Evolutionary conservation across 306 rosid genomes (phyloP), one percentile per base, ranked within the genome.

Genomic region (Cotoneaster glaucophyllus): DNA sequence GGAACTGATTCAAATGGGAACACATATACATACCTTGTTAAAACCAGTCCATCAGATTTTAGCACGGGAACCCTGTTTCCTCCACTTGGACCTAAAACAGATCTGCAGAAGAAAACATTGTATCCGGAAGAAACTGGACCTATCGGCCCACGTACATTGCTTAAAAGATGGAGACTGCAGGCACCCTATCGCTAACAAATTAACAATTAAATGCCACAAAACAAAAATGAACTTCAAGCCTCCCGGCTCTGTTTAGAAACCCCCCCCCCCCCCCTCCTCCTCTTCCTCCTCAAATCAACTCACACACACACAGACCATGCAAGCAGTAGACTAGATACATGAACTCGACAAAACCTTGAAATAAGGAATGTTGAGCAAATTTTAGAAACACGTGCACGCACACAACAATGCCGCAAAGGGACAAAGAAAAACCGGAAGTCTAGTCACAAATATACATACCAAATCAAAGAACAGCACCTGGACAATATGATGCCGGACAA

Each of bases 151-250:
- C 7, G 34, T 32, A 32, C 34, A 4, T 32, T 32, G 69, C 90
- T 77, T 43, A 90, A 79, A 67, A 81, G 90, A 78, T 82, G 89
- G 77, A 87, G 85, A 66, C 89, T 83, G 78, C 84, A 87, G 37
- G 90, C 62, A 82, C 88, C 85, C 56, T 77, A 89, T 76, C 87
- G 86, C 91, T 32, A 32, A 32, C 37, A 32, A 5, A 32, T 6
- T 90, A 86, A 81, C 29, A 74, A 87, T 83, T 80, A 32, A 32
- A 32, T 32, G 37, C 37, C 37, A 84, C 64, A 78, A 65, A 79
- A 56, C 73, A 76, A 73, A 32, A 32, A 5, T 32, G 34, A 32
- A 32, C 34, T 32, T 32, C 34, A 32, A 32, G 34, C 34, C 34
- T 32, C 34, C 34, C 6, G 6, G 6, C 6, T 32, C 34, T 32